Base-by-base conservation (phyloP, 163 green algal species). In the Volvox carteri region DNA sequence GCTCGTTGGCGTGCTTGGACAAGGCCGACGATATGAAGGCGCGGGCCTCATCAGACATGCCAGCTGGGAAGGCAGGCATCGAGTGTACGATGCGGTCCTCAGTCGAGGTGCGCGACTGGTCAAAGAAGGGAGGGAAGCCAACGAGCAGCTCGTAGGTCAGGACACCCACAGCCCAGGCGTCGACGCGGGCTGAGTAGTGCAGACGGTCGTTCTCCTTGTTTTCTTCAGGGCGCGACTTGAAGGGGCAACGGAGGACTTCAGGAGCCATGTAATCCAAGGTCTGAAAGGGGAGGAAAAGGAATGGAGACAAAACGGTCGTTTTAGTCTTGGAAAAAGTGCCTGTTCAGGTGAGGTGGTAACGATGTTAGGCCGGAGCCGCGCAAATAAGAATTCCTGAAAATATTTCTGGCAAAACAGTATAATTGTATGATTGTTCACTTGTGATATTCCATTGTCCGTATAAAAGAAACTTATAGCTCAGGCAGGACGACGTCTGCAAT, bases 151-250 rank as follows among this genome's bases (percentile, higher is more conserved):
- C 95, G 60, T 97, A 98, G 5, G 95, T 92, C n/a, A 98, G 93
- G 70, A 98, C 96, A 62, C 96, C 96, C 37, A 97, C 91, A 0
- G 95, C 93, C 96, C 96, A 98, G 41, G 96, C 90, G 90, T 98
- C 96, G 56, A 96, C 95, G 28, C 89, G 93, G 39, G 94, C 91
- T 65, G 87, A 93, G 90, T 98, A 97, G 25, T 94, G 92, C 84
- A 96, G 90, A 56, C 94, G 77, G 25, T 86, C 87, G 84, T 96
- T 95, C 33, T 96, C 93, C 93, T 98, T 98, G 93, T 98, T 98
- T 90, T 98, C 96, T 83, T 97, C 91, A 12, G 96, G 96, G 11
- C 92, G 90, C 78, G 90, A 95, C 89, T 98, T 98, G 90, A 96
- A 95, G 73, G 96, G 96, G 91, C 96, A 98, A 56, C 92, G 84